These are phyloP conservation scores for Trichoderma afroharzianum DNA, from an alignment of 2,329 filamentous ascomycete genomes.

Conservation along the genomic window DNA sequence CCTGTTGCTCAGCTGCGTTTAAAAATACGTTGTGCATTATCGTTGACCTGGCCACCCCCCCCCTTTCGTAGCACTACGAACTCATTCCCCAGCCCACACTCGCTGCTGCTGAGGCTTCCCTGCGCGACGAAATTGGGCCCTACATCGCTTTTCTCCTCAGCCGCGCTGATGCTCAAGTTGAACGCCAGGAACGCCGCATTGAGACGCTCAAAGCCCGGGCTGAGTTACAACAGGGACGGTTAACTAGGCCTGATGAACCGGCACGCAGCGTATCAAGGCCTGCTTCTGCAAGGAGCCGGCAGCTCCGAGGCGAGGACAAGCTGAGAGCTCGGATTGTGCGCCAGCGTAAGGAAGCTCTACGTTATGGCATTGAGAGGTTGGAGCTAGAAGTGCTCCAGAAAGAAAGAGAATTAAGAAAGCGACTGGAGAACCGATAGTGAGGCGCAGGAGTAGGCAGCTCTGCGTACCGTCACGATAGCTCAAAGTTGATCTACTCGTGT, in stretches of 20 bases:
- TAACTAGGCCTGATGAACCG: constrained; percentile 32
- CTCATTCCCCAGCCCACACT: constrained; percentile 83
- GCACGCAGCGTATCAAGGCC: background rate
- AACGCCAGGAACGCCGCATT: constrained; percentile 77
- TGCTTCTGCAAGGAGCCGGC: constrained; percentile 19
- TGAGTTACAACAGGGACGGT: constrained; percentile 74
- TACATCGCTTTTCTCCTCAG: constrained; percentile 75
- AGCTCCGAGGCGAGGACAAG: constrained; percentile 52
- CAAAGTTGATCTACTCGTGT: background rate
- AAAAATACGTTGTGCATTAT: background rate
- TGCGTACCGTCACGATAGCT: too few relatives aligned
- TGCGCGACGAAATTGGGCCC: constrained; percentile 86
- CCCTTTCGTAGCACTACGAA: constrained; percentile 71
- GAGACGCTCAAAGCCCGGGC: constrained; percentile 78
- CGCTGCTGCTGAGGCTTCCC: constrained; percentile 73
- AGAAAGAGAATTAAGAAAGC: constrained; percentile 55
- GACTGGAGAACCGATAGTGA: constrained; percentile 39
- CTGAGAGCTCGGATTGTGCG: constrained; percentile 58
- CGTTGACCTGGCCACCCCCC: constrained; percentile 12
- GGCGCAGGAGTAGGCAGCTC: background rate
- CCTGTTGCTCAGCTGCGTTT: background rate
- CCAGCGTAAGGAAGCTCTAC: constrained; percentile 79
- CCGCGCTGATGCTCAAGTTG: constrained; percentile 78
- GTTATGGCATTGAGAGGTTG: constrained; percentile 81
- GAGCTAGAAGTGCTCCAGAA: constrained; percentile 82